Conservation (phyloP, 306 rosid genomes). For the Rosa persica region DNA sequence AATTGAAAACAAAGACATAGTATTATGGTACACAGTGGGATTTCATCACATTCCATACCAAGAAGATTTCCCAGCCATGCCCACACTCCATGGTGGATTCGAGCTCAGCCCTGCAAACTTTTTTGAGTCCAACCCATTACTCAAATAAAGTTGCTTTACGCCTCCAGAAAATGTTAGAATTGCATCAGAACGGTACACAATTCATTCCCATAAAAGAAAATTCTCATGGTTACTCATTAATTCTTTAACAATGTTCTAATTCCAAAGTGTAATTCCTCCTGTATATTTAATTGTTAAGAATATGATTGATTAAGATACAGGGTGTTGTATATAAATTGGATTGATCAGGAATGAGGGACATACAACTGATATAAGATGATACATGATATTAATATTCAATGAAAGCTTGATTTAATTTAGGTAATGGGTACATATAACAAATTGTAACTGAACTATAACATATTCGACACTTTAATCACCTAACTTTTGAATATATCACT, state of each 20-base stretch:
- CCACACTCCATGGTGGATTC: slow-evolving; percentile 68
- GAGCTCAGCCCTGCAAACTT: slow-evolving; percentile 87
- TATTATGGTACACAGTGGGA: slow-evolving; percentile 80
- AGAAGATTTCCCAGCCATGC: slow-evolving; percentile 88
- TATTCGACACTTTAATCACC: no score
- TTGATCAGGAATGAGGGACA: not conserved
- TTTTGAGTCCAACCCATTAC: slow-evolving; percentile 64
- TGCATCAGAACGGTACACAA: not conserved
- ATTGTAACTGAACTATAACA: no score
- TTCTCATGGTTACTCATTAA: not conserved
- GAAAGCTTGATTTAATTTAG: not conserved
- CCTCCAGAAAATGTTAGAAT: not conserved
- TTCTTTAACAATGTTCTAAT: not conserved
- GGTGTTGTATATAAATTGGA: not conserved
- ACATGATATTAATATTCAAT: not conserved
- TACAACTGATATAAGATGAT: no score
- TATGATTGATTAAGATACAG: not conserved
- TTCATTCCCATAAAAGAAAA: not conserved
- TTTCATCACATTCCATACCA: slow-evolving; percentile 82
- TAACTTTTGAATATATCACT: no score
- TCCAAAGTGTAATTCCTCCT: not conserved
- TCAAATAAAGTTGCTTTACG: slow-evolving; percentile 21
- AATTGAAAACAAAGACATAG: slow-evolving; percentile 79
- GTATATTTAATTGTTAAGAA: not conserved
- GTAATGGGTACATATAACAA: no score